Evolutionary conservation across 768 basidiomycete species (phyloP), one percentile per base, ranked within the genome.

Genomic region (Collybia sp.): DNA sequence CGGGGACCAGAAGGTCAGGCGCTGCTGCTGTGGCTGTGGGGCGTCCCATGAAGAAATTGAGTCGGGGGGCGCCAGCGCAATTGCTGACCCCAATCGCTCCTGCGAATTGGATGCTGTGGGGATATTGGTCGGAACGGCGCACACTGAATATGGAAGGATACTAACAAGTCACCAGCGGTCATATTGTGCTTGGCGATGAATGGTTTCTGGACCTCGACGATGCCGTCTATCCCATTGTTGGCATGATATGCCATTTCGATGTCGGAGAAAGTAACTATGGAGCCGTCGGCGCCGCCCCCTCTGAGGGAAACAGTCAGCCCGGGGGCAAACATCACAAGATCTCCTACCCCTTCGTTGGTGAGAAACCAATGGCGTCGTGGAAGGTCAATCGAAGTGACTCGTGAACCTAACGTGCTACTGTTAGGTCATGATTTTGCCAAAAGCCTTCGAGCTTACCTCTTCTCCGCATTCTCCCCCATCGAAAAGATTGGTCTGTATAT

Each of bases 21-120:
- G 66, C 56, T 1, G 69, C 53, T 2, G 62, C 62, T 11, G 48
- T 63, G 9, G 69, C 60, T 10, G 42, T 40, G 2, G 69, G 62
- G 15, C 70, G 60, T 5, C 75, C 72, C 25, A 67, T 40, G 46
- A 71, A 58, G 61, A 72, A 71, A 12, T 58, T 45, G 16, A 77
- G 58, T 15, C 63, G 65, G 6, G 73, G 73, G n/a, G 70, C 69
- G 52, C 73, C 73, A 2, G 66, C 62, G 48, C 73, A 75, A 43
- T 72, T 73, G 32, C 58, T 54, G 12, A 69, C 57, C 40, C 67
- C 69, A 31, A 72, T 67, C 2, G 73, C 72, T 10, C 60, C 71
- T n/a, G 75, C 74, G 48, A 76, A 70, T 47, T 73, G 69, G 40
- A 78, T 70, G 54, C 68, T 71, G 33, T 10, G 17, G 6, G 35